Percentiles rank a stretch among this genome's conserved stretches.
Conservation (phyloP, 768 basidiomycete species). For the Mycena floridula region DNA sequence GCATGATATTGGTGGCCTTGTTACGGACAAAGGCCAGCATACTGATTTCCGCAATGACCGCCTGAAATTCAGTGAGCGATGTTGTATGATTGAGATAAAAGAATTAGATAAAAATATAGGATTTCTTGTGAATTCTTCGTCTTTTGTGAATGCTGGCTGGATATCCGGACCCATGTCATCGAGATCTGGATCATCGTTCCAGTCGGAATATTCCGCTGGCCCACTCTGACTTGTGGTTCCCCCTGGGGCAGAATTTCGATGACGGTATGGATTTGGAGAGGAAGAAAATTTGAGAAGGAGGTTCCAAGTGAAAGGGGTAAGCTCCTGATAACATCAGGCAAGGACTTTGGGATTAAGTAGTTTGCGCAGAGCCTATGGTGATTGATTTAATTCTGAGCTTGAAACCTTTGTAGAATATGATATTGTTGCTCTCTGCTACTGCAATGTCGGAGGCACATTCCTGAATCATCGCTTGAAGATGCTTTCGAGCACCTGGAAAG, state of each 20-base stretch:
- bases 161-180: slow-evolving; percentile 10
- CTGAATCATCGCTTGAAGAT: not conserved
- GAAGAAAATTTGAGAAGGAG: slow-evolving; percentile 9
- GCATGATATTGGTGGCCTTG: slow-evolving; percentile 20
- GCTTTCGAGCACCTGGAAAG: not conserved
- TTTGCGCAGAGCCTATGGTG: not conserved
- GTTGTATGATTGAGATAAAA: too few species aligned
- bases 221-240: too few species aligned
- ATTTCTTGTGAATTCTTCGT: too few species aligned
- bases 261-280: slow-evolving; percentile 11
- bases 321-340: slow-evolving; percentile 1
- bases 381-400: not conserved
- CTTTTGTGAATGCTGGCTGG: too few species aligned
- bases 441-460: not conserved
- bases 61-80: slow-evolving; percentile 5
- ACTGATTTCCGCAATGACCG: slow-evolving; percentile 9
- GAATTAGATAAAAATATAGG: too few species aligned
- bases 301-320: slow-evolving; percentile 11
- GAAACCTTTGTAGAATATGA: not conserved
- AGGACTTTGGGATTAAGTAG: not conserved
- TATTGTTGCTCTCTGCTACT: not conserved
- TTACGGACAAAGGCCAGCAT: slow-evolving; percentile 22
- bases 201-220: too few species aligned
- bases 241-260: too few species aligned
- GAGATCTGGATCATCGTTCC: slow-evolving; percentile 14